Evolutionary conservation across 257 asterid species (phyloP), one percentile per base, ranked within the genome.

Genomic region (Lithospermum erythrorhizon): DNA sequence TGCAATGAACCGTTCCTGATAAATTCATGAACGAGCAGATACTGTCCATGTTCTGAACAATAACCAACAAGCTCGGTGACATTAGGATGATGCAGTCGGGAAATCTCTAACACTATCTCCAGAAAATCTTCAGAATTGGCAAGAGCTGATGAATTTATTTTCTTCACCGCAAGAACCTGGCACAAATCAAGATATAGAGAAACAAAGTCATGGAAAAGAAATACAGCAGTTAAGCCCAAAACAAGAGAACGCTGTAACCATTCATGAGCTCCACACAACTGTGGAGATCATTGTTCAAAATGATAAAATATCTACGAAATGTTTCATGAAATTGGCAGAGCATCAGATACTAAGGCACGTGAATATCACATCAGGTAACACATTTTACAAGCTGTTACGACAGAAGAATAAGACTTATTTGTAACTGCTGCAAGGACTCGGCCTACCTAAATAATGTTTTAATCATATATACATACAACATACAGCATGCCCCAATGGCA

Each of bases 161-260:
- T 91, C 84, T 91, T 91, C 70, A 88, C 98, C 9, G 98, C 98
- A 75, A 88, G 84, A 75, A 86, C 94, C 97, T 91, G 68, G 61
- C 18, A 24, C 47, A 27, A 20, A 15, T 58, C 45, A 65, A 53
- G 55, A 48, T 29, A 55, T 55, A 22, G 9, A 9, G 47, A 41
- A 25, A 45, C 2, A 17, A 47, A 17, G 62, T 41, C 17, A 45
- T 41, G 6, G 7, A 48, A 22, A 61, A 32, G 47, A 53, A 52
- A 13, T 15, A 32, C 25, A 35, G 65, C 62, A 58, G 58, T 61
- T 47, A 21, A 35, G 45, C 45, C 45, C 45, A 35, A 35, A 35
- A 35, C 6, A 6, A 35, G 6, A 35, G 45, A 35, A 35, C 45
- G 0, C 45, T 35, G 7, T 13, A 35, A 35, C 13, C 1, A 35